Conservation (phyloP, 768 basidiomycete species). For the Psilocybe cyanescens region DNA sequence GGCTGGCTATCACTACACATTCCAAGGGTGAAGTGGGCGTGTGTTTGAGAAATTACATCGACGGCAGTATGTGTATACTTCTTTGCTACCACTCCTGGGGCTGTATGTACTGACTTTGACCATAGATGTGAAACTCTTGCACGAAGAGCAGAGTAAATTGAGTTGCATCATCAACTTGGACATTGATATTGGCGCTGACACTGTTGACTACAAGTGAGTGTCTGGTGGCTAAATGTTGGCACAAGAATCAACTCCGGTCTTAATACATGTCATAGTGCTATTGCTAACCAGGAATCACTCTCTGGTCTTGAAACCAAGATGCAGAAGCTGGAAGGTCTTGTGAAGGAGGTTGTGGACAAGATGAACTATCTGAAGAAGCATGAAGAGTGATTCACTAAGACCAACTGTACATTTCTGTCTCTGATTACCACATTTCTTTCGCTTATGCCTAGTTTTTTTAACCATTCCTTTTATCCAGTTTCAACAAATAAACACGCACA, state of each 20-base stretch:
- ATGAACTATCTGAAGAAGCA: slow-evolving; percentile 87
- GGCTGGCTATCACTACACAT: slow-evolving; percentile 93
- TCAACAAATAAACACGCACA: slow-evolving; percentile 93
- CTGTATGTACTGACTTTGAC: not conserved
- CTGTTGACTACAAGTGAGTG: slow-evolving; percentile 96
- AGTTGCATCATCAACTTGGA: slow-evolving; percentile 87
- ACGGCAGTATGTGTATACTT: slow-evolving; percentile 51
- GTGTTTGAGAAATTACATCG: slow-evolving; percentile 86
- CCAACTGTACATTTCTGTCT: slow-evolving; percentile 68
- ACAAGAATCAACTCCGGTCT: not conserved
- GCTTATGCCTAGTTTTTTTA: slow-evolving; percentile 4
- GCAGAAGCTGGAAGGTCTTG: slow-evolving; percentile 94
- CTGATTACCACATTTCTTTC: not conserved
- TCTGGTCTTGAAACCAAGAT: slow-evolving; percentile 97
- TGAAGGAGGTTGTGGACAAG: slow-evolving; percentile 95
- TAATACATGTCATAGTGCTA: slow-evolving; percentile 63
- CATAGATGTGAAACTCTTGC: slow-evolving; percentile 31
- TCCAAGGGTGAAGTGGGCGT: slow-evolving; percentile 94
- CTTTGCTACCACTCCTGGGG: not conserved
- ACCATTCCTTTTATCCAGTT: slow-evolving; percentile 45
- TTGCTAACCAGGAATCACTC: slow-evolving; percentile 96
- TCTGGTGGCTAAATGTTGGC: not conserved
- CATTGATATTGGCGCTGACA: slow-evolving; percentile 97
- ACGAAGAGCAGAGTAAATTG: slow-evolving; percentile 52
- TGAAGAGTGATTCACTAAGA: slow-evolving; percentile 86